phyloP scores from a whole-genome alignment of 129 eudicot genomes.

The Tagetes patula region DNA sequence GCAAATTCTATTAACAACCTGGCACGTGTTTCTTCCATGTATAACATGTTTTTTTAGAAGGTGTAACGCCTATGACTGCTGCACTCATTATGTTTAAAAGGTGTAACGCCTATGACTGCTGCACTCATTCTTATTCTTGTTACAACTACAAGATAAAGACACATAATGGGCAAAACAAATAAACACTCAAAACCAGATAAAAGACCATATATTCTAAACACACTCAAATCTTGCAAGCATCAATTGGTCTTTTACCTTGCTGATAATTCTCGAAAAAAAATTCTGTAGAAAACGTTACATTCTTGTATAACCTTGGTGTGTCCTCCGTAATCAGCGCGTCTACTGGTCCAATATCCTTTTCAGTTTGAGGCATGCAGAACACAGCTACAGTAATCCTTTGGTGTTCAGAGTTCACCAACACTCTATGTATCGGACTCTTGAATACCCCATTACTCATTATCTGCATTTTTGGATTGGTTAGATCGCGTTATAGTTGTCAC shows the following conservation, averaged over 20 bases:
- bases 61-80: too few species aligned
- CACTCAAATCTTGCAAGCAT: slow-evolving; percentile 40
- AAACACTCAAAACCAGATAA: background rate
- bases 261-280: slow-evolving; percentile 43
- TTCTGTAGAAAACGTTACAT: slow-evolving; percentile 31
- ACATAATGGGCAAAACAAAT: slow-evolving; percentile 15
- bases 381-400: slow-evolving; percentile 53
- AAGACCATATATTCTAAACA: slow-evolving; percentile 2
- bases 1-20: too few species aligned
- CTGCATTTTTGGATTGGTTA: too few species aligned
- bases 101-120: too few species aligned
- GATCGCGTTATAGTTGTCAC: background rate
- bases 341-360: slow-evolving; percentile 51
- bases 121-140: background rate
- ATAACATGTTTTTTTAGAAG: too few species aligned
- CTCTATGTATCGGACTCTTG: slow-evolving; percentile 67
- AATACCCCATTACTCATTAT: slow-evolving; percentile 67
- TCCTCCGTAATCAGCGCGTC: slow-evolving; percentile 38
- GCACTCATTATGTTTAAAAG: too few species aligned
- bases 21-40: too few species aligned
- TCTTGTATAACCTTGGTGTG: slow-evolving; percentile 45
- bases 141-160: background rate
- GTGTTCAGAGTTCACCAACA: slow-evolving; percentile 35
- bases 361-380: slow-evolving; percentile 48
- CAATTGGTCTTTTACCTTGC: slow-evolving; percentile 43